Evolutionary conservation across 78 protist species (phyloP), one percentile per base, ranked within the genome.

Genomic region (Creolimax fragrantissima): DNA sequence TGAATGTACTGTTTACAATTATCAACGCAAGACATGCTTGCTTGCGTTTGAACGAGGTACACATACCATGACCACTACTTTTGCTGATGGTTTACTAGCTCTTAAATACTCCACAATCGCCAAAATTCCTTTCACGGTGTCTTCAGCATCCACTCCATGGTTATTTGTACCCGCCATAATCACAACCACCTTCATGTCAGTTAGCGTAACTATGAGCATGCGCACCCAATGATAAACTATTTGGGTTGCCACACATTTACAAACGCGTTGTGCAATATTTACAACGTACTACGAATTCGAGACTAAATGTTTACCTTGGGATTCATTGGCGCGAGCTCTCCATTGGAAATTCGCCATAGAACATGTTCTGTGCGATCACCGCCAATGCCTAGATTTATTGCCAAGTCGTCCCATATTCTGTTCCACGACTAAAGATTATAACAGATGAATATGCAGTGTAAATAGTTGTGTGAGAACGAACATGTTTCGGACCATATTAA

Each of bases 111-210:
- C 7, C 7, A 24, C 86, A 39, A 83, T 83, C 44, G 86, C 86
- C 6, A 6, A 39, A 11, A 83, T 83, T 36, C 86, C 86, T 6
- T 6, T 24, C 41, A 24, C 7, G 44, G 35, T 24, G 37, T 83
- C 86, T 41, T 83, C 86, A 41, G 86, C 86, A 83, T 24, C 35
- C 42, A 35, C 86, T 41, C 86, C 86, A 1, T 83, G 86, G 86
- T 83, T 83, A 41, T 83, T 83, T 83, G 86, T 83, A 24, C 86
- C 86, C 6, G 86, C 86, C 86, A 83, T 83, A 41, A 83, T 83
- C 7, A 83, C 86, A 36, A 83, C 86, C 86, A 83, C 86, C 86
- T 83, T 36, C n/a, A n/a, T n/a, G n/a, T n/a, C n/a, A n/a, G n/a
- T n/a, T n/a, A n/a, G n/a, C n/a, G n/a, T n/a, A n/a, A n/a, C n/a